Conservation (phyloP, 1,284 basidiomycete species). For the Malassezia arunalokei region DNA sequence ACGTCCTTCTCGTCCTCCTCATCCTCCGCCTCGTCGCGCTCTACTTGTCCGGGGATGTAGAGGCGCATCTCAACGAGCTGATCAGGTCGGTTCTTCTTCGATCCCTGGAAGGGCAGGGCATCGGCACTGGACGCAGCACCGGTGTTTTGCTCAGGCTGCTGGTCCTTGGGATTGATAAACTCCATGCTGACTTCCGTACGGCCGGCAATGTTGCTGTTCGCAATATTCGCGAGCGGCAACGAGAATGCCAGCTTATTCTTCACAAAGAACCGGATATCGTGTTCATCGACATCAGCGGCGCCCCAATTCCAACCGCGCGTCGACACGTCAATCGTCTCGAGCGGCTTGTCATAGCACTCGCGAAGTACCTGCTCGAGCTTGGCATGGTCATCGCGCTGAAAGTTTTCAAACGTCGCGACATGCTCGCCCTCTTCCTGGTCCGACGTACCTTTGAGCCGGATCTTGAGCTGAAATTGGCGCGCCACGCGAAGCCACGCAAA, state of each 20-base stretch:
- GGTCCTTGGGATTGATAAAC: constrained; percentile 55
- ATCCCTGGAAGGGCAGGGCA: constrained; percentile 14
- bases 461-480: constrained; percentile 74
- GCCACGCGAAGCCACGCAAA: constrained; percentile 54
- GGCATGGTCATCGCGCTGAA: constrained; percentile 62
- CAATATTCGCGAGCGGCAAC: constrained; percentile 71
- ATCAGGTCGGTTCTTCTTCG: constrained; percentile 30
- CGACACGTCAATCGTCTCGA: constrained; percentile 75
- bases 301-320: constrained; percentile 99
- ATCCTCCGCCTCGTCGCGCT: constrained; percentile 48
- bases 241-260: constrained; percentile 85
- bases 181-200: constrained; percentile 95
- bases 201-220: constrained; percentile 94
- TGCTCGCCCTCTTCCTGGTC: constrained; percentile 50
- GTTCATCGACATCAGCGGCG: constrained; percentile 50
- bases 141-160: constrained; percentile 42
- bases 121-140: constrained; percentile 27
- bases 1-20: constrained; percentile 13
- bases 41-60: constrained; percentile 71
- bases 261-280: constrained; percentile 85
- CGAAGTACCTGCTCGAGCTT: constrained; percentile 42
- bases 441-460: constrained; percentile 58
- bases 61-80: constrained; percentile 94
- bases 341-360: constrained; percentile 64
- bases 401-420: constrained; percentile 79